Percentiles rank a stretch among this genome's conserved stretches.
phyloP scores from a whole-genome alignment of 768 basidiomycete species.

The Psilocybe azurescens region DNA sequence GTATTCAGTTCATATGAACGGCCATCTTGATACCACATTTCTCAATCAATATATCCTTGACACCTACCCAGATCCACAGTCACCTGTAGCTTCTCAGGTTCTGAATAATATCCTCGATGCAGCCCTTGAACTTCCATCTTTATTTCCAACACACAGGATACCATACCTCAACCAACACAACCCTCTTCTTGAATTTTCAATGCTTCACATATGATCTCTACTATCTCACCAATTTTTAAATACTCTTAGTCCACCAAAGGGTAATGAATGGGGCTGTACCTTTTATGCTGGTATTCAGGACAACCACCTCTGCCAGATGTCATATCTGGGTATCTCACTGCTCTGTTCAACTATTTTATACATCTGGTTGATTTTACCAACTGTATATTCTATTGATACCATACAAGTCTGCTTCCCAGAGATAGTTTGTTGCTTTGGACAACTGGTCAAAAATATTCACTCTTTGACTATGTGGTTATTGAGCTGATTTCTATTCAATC shows the following conservation, averaged over 20 bases:
- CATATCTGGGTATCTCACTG: conserved; percentile 33
- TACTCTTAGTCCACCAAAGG: conserved; percentile 30
- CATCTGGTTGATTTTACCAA: conserved; percentile 8
- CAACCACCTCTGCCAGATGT: conserved; percentile 32
- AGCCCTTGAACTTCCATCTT: conserved; percentile 30
- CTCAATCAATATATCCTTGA: conserved; percentile 22
- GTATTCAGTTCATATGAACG: conserved; percentile 37
- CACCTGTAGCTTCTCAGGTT: conserved; percentile 11
- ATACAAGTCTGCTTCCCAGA: neutral
- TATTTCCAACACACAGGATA: conserved; percentile 31
- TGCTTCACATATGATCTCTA: conserved; percentile 29
- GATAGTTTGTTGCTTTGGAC: conserved; percentile 4
- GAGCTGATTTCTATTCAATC: conserved; percentile 23
- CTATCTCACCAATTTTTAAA: conserved; percentile 37
- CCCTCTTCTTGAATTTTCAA: conserved; percentile 21
- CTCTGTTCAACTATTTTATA: conserved; percentile 34
- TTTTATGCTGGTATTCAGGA: conserved; percentile 37
- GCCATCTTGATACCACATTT: conserved; percentile 28
- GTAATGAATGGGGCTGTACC: conserved; percentile 36
- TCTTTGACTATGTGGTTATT: conserved; percentile 29
- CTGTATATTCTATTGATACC: conserved; percentile 13
- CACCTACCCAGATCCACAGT: conserved; percentile 20
- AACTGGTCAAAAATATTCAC: neutral
- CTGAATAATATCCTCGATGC: conserved; percentile 29
- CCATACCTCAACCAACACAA: conserved; percentile 24